Percentiles rank a stretch among this genome's conserved stretches.
Evolutionary conservation across 2,329 filamentous ascomycete species (phyloP).

Genomic region (Acephala macrosclerotiorum): DNA sequence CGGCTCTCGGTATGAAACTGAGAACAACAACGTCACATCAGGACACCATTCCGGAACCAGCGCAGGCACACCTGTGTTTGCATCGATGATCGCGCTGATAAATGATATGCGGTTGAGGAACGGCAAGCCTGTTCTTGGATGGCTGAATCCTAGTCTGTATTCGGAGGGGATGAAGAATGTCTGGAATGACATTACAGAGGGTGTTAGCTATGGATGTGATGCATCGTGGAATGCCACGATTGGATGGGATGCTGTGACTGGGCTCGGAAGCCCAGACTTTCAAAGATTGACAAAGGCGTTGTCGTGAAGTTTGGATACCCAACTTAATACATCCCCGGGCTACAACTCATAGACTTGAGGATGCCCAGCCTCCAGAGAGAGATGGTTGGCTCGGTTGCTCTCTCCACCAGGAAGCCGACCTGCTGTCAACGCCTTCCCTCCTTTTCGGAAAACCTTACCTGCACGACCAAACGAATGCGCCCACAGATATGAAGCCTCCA

Average conservation of each 20-base stretch:
- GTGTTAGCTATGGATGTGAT: constrained; percentile 31
- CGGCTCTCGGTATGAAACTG: constrained; percentile 22
- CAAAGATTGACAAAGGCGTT: constrained; percentile 8
- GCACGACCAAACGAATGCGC: background rate
- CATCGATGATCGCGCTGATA: constrained; percentile 55
- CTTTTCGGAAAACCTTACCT: background rate
- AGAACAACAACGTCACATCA: constrained; percentile 14
- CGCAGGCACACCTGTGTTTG: constrained; percentile 60
- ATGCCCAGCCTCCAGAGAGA: background rate
- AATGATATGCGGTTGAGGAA: constrained; percentile 25
- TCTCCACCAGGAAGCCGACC: background rate
- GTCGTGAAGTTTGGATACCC: constrained; percentile 3
- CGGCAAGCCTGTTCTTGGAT: constrained; percentile 24
- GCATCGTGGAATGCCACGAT: constrained; percentile 48
- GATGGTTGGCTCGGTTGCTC: background rate
- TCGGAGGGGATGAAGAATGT: constrained; percentile 29
- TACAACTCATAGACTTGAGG: background rate
- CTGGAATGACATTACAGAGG: constrained; percentile 50
- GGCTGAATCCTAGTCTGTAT: constrained; percentile 59
- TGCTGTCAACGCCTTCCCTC: background rate
- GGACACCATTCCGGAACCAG: constrained; percentile 35
- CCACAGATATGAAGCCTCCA: background rate
- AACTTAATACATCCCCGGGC: background rate
- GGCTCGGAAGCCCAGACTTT: constrained; percentile 45
- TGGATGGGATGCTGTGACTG: constrained; percentile 55